Evolutionary conservation across 2,329 filamentous ascomycete genomes (phyloP).

Genomic region (Claviceps sp.): DNA sequence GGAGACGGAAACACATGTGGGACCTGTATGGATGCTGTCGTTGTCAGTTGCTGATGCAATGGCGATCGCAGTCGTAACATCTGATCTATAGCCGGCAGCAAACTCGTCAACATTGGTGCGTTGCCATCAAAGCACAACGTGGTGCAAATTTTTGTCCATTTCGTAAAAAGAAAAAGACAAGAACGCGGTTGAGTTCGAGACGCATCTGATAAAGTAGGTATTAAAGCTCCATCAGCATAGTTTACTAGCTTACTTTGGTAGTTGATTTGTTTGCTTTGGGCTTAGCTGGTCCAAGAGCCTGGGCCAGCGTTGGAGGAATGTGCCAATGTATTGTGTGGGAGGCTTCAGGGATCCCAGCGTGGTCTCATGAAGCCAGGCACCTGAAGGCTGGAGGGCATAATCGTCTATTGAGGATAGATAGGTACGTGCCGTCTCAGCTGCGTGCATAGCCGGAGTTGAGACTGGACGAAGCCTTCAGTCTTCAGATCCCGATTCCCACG

Average conservation of each 20-base stretch:
- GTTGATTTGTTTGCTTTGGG: not conserved
- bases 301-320: not conserved
- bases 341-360: not conserved
- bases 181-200: not conserved
- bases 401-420: not conserved
- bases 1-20: not conserved
- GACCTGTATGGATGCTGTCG: not conserved
- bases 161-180: not conserved
- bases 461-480: not conserved
- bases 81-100: not conserved
- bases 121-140: not conserved
- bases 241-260: not conserved
- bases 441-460: not conserved
- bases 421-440: not conserved
- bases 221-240: not conserved
- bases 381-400: not conserved
- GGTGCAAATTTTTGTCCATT: not conserved
- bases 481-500: not conserved
- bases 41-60: no score
- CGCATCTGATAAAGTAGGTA: no score
- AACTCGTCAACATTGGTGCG: not conserved
- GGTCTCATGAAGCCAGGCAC: no score
- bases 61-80: not conserved
- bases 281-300: not conserved
- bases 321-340: not conserved